Conservation (phyloP, 257 asterid genomes). For the Solanum raphanifolium region DNA sequence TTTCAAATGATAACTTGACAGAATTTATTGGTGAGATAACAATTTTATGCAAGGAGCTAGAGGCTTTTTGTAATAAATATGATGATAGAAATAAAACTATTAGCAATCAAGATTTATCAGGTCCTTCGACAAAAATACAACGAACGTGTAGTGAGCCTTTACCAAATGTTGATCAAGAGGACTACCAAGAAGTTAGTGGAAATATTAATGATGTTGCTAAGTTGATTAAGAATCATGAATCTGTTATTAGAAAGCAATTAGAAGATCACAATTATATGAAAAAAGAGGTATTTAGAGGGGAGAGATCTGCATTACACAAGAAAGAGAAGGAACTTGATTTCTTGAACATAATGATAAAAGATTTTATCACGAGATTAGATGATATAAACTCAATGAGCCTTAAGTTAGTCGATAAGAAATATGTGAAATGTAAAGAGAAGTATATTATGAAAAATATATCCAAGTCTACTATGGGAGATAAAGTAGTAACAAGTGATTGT, state of each 20-base stretch:
- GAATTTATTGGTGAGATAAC: conserved; percentile 23
- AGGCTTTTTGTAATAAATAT: conserved; percentile 10
- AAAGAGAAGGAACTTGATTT: conserved; percentile 15
- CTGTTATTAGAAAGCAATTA: conserved; percentile 24
- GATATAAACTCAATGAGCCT: conserved; percentile 13
- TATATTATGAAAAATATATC: not conserved
- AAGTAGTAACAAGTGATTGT: not conserved
- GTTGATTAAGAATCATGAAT: conserved; percentile 37
- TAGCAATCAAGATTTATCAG: not conserved
- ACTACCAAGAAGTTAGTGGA: conserved; percentile 8
- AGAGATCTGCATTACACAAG: conserved; percentile 11
- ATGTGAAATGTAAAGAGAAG: not conserved
- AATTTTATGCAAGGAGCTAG: conserved; percentile 20
- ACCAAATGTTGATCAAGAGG: conserved; percentile 7
- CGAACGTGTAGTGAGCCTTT: conserved; percentile 37
- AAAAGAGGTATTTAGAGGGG: conserved; percentile 8
- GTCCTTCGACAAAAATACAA: not conserved
- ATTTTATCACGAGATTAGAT: conserved; percentile 28
- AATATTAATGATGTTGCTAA: conserved; percentile 23
- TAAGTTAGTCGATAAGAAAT: not conserved
- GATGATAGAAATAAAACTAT: not conserved
- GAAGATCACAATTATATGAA: conserved; percentile 9
- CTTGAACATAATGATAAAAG: conserved; percentile 21
- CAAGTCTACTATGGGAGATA: not conserved
- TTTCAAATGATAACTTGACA: conserved; percentile 20